Base-by-base conservation (phyloP, 257 asterid genomes). In the Ajuga chamaepitys region DNA sequence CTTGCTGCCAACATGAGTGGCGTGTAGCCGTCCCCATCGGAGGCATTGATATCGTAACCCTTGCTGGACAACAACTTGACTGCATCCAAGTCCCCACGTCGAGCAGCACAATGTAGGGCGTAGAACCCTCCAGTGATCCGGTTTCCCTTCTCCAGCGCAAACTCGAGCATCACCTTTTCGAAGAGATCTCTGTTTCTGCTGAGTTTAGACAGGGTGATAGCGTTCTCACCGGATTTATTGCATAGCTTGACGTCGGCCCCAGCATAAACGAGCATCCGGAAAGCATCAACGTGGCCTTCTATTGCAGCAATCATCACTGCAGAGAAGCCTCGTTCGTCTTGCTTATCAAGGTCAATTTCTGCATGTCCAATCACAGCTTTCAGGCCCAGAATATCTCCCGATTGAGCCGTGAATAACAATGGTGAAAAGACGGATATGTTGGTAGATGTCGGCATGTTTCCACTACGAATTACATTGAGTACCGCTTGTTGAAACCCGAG, bases 1-100 rank as follows among this genome's bases (percentile, higher is more conserved):
- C 70, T 76, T 30, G 95, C 95, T n/a, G 88, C 95, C 71, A 85
- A 74, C 91, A 88, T 88, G 47, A 88, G 87, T 0, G 95, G 86
- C 0, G 94, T 85, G 81, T 77, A 80, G 35, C 83, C 88, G 40
- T 88, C 93, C 28, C 82, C 82, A 25, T 88, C 92, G 0, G 66
- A 63, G 41, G 80, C 80, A 22, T 88, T 80, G 26, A 85, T 56
- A 45, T 83, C 90, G 32, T 85, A 85, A 7, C 88, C 88, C 70
- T 83, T 78, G 70, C 82, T 74, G 20, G 75, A 75, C 58, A 86
- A 61, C 73, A 86, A 48, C 71, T 74, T 82, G 44, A 84, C 90
- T 0, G 96, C 95, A 7, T 77, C 85, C 21, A 66, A 53, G 74
- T 88, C 88, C 20, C 93, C 95, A 20, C 80, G 70, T 1, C 90